Conservation (phyloP, 2,329 filamentous ascomycete species). For the Fusarium sacchari region DNA sequence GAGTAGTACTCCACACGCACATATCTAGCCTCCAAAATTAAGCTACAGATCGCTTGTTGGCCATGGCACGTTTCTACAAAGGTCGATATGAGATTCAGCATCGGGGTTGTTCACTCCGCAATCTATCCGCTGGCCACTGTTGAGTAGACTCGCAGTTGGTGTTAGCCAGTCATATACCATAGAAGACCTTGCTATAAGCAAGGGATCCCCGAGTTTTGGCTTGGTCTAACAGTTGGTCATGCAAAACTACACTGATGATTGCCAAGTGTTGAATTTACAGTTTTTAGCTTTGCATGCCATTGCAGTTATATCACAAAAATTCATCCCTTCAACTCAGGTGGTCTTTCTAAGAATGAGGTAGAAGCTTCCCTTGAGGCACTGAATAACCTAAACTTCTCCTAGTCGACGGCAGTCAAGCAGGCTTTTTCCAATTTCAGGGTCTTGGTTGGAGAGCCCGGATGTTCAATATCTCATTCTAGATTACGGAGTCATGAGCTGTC, state of each 20-base stretch:
- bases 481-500: not conserved
- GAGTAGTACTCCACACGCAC: constrained; percentile 17
- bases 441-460: not conserved
- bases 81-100: not conserved
- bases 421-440: not conserved
- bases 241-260: not conserved
- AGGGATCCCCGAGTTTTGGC: too few relatives aligned
- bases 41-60: not conserved
- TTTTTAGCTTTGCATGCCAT: not conserved
- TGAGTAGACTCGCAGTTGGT: not conserved
- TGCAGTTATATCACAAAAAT: not conserved
- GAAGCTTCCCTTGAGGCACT: not conserved
- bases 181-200: too few relatives aligned
- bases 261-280: not conserved
- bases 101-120: not conserved
- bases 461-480: not conserved
- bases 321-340: not conserved
- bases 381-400: not conserved
- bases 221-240: too few relatives aligned
- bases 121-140: not conserved
- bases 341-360: not conserved
- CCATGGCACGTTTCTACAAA: not conserved
- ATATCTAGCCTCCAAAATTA: not conserved
- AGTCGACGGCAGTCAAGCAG: not conserved
- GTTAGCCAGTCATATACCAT: too few relatives aligned